These are phyloP conservation scores for Hypericum perforatum DNA, from an alignment of 345 rosid genomes.

Conservation along the genomic window DNA sequence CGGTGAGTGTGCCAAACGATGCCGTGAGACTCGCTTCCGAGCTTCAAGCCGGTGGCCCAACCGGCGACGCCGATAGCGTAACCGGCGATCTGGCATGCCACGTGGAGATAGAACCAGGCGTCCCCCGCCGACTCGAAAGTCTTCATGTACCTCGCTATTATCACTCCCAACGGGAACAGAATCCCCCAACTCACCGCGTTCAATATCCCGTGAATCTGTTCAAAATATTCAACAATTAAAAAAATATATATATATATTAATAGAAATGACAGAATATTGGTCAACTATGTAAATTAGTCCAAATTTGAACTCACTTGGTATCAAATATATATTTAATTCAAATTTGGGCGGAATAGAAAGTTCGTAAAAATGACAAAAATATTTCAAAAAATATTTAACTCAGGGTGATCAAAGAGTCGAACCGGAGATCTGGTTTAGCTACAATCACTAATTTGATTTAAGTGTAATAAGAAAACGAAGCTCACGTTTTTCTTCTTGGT, in stretches of 20 bases:
- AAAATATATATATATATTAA: too few species aligned
- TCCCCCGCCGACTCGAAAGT: slow-evolving; percentile 69
- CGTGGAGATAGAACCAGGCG: slow-evolving; percentile 80
- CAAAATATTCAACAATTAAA: too few species aligned
- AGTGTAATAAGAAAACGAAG: background rate
- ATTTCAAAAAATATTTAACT: too few species aligned
- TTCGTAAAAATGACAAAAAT: too few species aligned
- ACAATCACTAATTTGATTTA: too few species aligned
- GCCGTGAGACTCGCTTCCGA: slow-evolving; percentile 59
- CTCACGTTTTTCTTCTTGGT: slow-evolving; percentile 53
- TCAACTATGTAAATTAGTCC: too few species aligned
- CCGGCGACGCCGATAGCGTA: slow-evolving; percentile 79
- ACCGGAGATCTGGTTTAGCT: too few species aligned
- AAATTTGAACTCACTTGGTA: too few species aligned
- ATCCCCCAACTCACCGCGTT: slow-evolving; percentile 86
- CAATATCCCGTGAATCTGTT: slow-evolving; percentile 77
- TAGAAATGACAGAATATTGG: too few species aligned
- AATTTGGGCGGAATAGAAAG: too few species aligned
- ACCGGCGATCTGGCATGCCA: slow-evolving; percentile 56
- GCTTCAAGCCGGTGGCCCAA: slow-evolving; percentile 83
- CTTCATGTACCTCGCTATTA: slow-evolving; percentile 67
- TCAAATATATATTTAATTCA: too few species aligned
- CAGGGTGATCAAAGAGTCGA: too few species aligned
- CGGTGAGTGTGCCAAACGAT: slow-evolving; percentile 33
- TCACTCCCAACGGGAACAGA: slow-evolving; percentile 57